phyloP scores from a whole-genome alignment of 2,329 filamentous ascomycete genomes.

The Fusarium solani-melongenae region DNA sequence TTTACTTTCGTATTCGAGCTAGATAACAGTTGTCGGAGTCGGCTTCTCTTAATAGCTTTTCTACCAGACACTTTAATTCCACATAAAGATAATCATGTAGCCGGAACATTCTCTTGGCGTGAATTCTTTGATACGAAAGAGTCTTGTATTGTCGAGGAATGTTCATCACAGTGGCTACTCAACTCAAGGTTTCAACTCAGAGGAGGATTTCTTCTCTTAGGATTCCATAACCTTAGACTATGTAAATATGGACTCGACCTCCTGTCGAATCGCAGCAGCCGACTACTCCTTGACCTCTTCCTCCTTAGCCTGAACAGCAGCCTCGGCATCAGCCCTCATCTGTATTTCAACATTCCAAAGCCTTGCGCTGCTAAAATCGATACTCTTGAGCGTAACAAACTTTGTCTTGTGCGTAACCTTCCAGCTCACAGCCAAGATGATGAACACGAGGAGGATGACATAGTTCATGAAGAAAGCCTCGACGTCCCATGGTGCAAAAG shows the following conservation, averaged over 20 bases:
- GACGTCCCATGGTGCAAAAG: neutral
- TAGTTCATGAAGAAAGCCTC: neutral
- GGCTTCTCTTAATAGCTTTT: neutral
- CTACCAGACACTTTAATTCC: neutral
- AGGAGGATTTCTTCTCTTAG: neutral
- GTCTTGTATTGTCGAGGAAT: neutral
- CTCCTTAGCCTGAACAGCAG: neutral
- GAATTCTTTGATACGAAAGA: neutral
- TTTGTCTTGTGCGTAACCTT: neutral
- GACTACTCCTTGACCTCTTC: neutral
- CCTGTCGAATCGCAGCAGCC: accelerated
- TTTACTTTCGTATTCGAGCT: neutral
- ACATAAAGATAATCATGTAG: neutral
- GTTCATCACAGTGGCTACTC: neutral
- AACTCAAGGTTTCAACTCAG: neutral
- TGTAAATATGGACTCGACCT: neutral
- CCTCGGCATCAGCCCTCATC: neutral
- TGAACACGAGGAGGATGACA: neutral
- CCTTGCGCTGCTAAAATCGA: neutral
- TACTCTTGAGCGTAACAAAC: neutral
- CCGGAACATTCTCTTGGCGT: neutral
- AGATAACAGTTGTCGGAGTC: neutral
- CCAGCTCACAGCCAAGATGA: neutral
- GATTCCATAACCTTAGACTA: neutral
- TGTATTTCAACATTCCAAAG: neutral